Evolutionary conservation across 306 rosid genomes (phyloP).

Genomic region (Prunus mongolica): DNA sequence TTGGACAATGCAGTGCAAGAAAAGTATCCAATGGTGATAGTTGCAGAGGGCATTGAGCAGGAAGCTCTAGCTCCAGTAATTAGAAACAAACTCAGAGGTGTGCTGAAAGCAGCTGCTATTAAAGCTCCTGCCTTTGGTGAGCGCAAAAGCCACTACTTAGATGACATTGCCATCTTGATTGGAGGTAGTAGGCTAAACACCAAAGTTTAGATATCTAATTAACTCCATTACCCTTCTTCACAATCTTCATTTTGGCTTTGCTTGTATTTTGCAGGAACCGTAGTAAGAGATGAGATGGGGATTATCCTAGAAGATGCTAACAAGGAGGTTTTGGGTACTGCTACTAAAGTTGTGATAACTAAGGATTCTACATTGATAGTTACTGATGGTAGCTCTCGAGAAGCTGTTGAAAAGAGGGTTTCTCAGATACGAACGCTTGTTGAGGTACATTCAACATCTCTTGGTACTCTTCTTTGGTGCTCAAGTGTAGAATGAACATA

Average conservation of each 20-base stretch:
- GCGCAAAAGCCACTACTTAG: constrained; percentile 79
- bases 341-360: constrained; percentile 70
- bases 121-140: constrained; percentile 96
- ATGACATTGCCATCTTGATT: constrained; percentile 89
- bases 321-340: constrained; percentile 57
- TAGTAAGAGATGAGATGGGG: constrained; percentile 82
- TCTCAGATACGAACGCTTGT: constrained; percentile 58
- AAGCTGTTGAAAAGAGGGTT: constrained; percentile 68
- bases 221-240: neutral
- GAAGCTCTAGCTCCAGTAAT: constrained; percentile 89
- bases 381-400: constrained; percentile 67
- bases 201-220: constrained; percentile 1
- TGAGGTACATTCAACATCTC: constrained; percentile 49
- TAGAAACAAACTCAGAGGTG: constrained; percentile 80
- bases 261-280: constrained; percentile 56
- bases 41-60: constrained; percentile 83
- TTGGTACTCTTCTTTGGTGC: neutral
- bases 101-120: constrained; percentile 75
- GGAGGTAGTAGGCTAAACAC: constrained; percentile 64
- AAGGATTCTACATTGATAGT: constrained; percentile 78
- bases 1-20: constrained; percentile 78
- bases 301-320: constrained; percentile 65
- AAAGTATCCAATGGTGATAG: constrained; percentile 68
- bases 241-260: neutral
- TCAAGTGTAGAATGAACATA: constrained; percentile 1